Evolutionary conservation across 2,329 filamentous ascomycete genomes (phyloP), one percentile per base, ranked within the genome.

Genomic region (Talaromyces sp.): DNA sequence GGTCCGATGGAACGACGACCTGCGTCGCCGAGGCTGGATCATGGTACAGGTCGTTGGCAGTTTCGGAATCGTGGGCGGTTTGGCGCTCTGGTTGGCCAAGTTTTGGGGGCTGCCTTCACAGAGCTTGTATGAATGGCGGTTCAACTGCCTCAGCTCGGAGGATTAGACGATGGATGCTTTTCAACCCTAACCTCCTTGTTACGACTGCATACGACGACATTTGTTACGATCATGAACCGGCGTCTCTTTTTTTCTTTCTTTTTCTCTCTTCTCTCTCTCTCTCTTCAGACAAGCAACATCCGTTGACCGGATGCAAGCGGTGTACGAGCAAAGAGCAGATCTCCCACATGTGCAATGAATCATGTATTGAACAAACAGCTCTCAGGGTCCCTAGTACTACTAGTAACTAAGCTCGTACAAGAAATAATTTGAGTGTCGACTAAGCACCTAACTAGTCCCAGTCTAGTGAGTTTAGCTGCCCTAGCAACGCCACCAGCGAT

Each of bases 31-130:
- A 53, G 85, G 90, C 0, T 87, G 87, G 79, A 74, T 89, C 54
- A 83, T 89, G 0, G 78, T 96, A 42, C 89, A 93, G 72, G 79
- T 96, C 5, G 75, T 93, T 27, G 89, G 91, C 14, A 87, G 89
- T 57, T 80, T 92, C 59, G 88, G 92, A 0, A 78, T 95, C 31
- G 73, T 96, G 3, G 89, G 91, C 3, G 90, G 89, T 14, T 72
- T 94, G 40, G 85, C 87, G 27, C 80, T 90, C 56, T 90, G 85
- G 85, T 71, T 88, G 57, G 76, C 78, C 18, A 77, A 75, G 61
- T 70, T 73, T 23, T 79, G 75, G 74, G 60, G 63, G 8, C 14
- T 63, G 6, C 59, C 59, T 5, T 59, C 58, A 12, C 50, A 61
- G 33, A 61, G 58, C 36, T 28, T 63, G 28, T 59, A 56, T 56